Percentiles rank a stretch among this genome's conserved stretches.
Conservation (phyloP, 2,329 filamentous ascomycete genomes). For the Penicillium sp. region DNA sequence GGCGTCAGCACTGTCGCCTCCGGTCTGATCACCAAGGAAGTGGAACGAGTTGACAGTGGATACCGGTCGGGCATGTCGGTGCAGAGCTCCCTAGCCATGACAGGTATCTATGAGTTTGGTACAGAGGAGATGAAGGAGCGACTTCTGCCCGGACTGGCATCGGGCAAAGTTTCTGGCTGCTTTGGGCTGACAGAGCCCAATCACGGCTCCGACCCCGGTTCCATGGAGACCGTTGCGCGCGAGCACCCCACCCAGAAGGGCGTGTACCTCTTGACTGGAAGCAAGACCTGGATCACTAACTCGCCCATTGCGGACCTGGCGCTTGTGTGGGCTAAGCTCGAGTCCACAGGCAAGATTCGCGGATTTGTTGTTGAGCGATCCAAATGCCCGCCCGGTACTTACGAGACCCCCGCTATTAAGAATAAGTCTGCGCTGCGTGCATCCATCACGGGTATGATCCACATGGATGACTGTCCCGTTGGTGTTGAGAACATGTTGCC, state of each 20-base stretch:
- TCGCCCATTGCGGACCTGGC: conserved; percentile 84
- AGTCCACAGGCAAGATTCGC: conserved; percentile 88
- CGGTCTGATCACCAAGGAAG: conserved; percentile 86
- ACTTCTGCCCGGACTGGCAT: conserved; percentile 77
- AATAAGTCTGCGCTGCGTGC: conserved; percentile 93
- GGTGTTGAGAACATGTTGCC: conserved; percentile 93
- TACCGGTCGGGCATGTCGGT: conserved; percentile 93
- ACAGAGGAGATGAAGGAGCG: conserved; percentile 84
- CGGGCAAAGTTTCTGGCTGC: conserved; percentile 77
- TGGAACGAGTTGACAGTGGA: conserved; percentile 87
- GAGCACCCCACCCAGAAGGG: conserved; percentile 82
- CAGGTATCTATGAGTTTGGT: conserved; percentile 84
- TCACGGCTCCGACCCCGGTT: conserved; percentile 86
- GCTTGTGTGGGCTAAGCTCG: conserved; percentile 88
- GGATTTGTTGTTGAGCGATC: conserved; percentile 88
- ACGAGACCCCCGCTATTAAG: conserved; percentile 89
- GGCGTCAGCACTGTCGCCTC: conserved; percentile 84
- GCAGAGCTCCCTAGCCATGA: conserved; percentile 91
- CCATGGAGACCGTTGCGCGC: conserved; percentile 85
- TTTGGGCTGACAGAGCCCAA: conserved; percentile 93
- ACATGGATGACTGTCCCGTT: conserved; percentile 87
- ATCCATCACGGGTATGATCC: conserved; percentile 96
- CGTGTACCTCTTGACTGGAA: conserved; percentile 73
- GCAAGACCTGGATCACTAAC: conserved; percentile 96
- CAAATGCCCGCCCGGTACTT: conserved; percentile 79